Evolutionary conservation across 345 rosid genomes (phyloP).

Genomic region (Aquilaria sinensis): DNA sequence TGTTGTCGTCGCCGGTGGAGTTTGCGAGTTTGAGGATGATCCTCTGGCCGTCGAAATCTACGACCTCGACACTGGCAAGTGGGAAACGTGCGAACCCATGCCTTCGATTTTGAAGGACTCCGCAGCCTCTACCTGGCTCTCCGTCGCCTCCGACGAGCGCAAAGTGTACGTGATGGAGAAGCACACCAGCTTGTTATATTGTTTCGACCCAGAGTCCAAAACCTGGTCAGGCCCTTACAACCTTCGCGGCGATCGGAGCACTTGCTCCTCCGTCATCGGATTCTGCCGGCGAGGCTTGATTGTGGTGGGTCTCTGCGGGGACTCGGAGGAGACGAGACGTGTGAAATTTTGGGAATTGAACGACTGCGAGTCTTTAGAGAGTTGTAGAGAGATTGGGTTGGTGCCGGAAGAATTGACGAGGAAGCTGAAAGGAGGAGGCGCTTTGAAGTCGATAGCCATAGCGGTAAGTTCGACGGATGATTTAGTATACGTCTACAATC

Average conservation of each 20-base stretch:
- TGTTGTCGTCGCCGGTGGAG: conserved; percentile 57
- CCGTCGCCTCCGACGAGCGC: conserved; percentile 31
- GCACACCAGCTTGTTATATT: conserved; percentile 33
- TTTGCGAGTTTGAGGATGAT: conserved; percentile 62
- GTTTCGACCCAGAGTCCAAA: conserved; percentile 43
- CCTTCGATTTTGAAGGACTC: conserved; percentile 44
- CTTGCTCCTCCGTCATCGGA: conserved; percentile 31
- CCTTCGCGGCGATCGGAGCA: conserved; percentile 23
- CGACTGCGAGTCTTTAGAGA: conserved; percentile 16
- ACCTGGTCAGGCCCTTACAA: conserved; percentile 49
- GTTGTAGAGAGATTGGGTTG: conserved; percentile 32
- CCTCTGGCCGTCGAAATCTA: conserved; percentile 61
- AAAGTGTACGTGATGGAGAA: conserved; percentile 51
- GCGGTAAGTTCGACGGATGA: conserved; percentile 27
- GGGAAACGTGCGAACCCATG: conserved; percentile 57
- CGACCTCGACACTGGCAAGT: conserved; percentile 30
- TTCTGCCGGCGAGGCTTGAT: conserved; percentile 30
- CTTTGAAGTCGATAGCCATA: conserved; percentile 25
- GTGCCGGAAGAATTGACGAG: conserved; percentile 42
- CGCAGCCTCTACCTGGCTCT: conserved; percentile 58
- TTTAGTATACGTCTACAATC: conserved; percentile 27
- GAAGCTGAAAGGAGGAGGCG: conserved; percentile 25
- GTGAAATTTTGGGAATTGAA: conserved; percentile 47
- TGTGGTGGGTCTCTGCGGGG: conserved; percentile 37
- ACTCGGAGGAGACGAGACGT: conserved; percentile 21